Evolutionary conservation across 1,139 yeast species (phyloP), one percentile per base, ranked within the genome.

Genomic region (Geotrichum fermentans): DNA sequence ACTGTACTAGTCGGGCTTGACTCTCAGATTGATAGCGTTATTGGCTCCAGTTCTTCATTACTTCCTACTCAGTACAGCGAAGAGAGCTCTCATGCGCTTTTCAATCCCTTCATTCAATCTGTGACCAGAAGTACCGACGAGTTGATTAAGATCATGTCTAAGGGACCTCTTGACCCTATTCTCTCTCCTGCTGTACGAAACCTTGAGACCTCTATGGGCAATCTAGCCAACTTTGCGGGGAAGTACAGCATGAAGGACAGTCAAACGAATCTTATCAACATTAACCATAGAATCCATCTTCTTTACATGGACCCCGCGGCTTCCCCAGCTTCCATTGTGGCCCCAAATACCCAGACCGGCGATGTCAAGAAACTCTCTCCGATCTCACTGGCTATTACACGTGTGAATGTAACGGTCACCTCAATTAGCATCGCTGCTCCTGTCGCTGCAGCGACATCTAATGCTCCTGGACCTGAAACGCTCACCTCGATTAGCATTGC

Each of bases 91-190:
- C 50, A 55, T 39, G 54, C 58, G 32, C 52, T 63, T 29, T 58
- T 64, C 3, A 56, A 56, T 4, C 66, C 68, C 17, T 55, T 62
- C 43, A 58, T 64, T 45, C 66, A 63, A 52, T 58, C 67, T 11
- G 56, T 65, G 17, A 61, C 66, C 43, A 61, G 62, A 54, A 66
- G 68, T 35, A 61, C 63, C 20, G 66, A 65, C 52, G 65, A 61
- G 4, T 49, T 64, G 16, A 49, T 64, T 13, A 56, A 63, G 30
- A 60, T 56, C 50, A 47, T 61, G 32, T 29, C 56, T 35, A 57
- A 55, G 14, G 55, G 55, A 14, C 52, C 54, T 33, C 47, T 43
- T 14, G 50, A 50, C 22, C 50, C 50, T 22, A 29, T 39, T 29
- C 42, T 47, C 28, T 30, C 57, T 43, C 47, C 46, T 38, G 24